Evolutionary conservation across 108 stramenopile genomes (phyloP).

Genomic region (Fragilariopsis cylindrus): DNA sequence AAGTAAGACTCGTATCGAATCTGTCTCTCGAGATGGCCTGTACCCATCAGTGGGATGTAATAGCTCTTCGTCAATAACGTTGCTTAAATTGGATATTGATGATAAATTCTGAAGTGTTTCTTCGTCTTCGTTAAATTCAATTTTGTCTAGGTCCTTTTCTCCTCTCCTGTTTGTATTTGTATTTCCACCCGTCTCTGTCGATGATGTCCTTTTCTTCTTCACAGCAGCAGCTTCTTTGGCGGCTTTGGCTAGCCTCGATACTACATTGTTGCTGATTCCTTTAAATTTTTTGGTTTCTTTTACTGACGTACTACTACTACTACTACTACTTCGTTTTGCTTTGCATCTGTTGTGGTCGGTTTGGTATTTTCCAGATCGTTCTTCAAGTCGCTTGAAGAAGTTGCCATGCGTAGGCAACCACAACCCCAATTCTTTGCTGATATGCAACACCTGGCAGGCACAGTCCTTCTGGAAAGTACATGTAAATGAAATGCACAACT

Average conservation of each 20-base stretch:
- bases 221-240: slow-evolving; percentile 29
- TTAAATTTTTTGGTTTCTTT: slow-evolving; percentile 12
- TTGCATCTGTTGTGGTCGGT: neutral
- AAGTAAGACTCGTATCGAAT: slow-evolving; percentile 29
- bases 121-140: neutral
- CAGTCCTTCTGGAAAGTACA: too few relatives aligned
- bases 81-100: slow-evolving; percentile 10
- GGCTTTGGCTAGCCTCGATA: slow-evolving; percentile 22
- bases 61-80: slow-evolving; percentile 32
- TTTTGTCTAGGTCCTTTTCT: neutral
- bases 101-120: neutral
- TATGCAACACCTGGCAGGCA: too few relatives aligned
- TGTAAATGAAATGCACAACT: too few relatives aligned
- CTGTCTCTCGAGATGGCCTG: slow-evolving; percentile 23
- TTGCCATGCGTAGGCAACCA: slow-evolving; percentile 25
- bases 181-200: neutral
- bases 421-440: too few relatives aligned
- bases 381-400: slow-evolving; percentile 31
- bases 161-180: neutral
- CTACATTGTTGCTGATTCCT: slow-evolving; percentile 13
- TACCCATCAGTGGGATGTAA: slow-evolving; percentile 26
- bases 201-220: neutral
- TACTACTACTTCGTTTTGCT: neutral
- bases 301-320: neutral
- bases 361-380: slow-evolving; percentile 3